These are phyloP conservation scores for Boletus vinaceobasis DNA, from an alignment of 768 basidiomycete genomes.

Conservation along the genomic window DNA sequence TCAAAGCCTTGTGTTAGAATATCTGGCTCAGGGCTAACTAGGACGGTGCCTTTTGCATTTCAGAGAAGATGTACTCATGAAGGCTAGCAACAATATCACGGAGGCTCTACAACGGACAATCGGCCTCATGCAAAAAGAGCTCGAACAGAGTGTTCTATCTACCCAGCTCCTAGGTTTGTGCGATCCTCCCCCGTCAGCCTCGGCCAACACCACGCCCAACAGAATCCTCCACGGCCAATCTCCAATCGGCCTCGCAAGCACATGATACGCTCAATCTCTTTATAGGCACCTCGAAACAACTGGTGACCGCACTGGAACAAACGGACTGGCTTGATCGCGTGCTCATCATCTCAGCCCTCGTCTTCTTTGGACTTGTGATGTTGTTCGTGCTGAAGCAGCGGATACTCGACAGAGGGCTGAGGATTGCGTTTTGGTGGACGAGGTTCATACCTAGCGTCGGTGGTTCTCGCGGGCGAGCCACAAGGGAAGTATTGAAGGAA, in stretches of 20 bases:
- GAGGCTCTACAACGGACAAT: conserved; percentile 83
- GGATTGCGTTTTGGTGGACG: conserved; percentile 88
- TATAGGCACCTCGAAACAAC: conserved; percentile 74
- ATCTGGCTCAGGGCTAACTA: not conserved
- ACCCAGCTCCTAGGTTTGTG: conserved; percentile 76
- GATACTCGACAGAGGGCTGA: conserved; percentile 72
- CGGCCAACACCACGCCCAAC: not conserved
- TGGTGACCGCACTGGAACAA: conserved; percentile 85
- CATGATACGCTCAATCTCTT: conserved; percentile 73
- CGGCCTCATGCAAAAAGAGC: conserved; percentile 83
- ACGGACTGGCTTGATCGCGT: conserved; percentile 92
- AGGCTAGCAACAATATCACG: conserved; percentile 86
- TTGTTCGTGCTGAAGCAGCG: conserved; percentile 88
- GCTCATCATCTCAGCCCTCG: conserved; percentile 73
- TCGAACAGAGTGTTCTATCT: conserved; percentile 84
- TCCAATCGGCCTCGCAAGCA: conserved; percentile 68
- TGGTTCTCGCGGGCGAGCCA: conserved; percentile 1
- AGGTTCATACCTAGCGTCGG: conserved; percentile 52
- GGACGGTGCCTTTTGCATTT: not conserved
- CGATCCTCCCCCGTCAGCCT: not conserved
- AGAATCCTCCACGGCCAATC: conserved; percentile 79
- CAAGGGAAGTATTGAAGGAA: conserved; percentile 4
- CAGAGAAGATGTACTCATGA: conserved; percentile 85
- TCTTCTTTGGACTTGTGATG: conserved; percentile 81
- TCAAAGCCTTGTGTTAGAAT: not conserved